Evolutionary conservation across 495 filamentous ascomycete species (phyloP), one percentile per base, ranked within the genome.

Genomic region (Hypoxylon cercidicola): DNA sequence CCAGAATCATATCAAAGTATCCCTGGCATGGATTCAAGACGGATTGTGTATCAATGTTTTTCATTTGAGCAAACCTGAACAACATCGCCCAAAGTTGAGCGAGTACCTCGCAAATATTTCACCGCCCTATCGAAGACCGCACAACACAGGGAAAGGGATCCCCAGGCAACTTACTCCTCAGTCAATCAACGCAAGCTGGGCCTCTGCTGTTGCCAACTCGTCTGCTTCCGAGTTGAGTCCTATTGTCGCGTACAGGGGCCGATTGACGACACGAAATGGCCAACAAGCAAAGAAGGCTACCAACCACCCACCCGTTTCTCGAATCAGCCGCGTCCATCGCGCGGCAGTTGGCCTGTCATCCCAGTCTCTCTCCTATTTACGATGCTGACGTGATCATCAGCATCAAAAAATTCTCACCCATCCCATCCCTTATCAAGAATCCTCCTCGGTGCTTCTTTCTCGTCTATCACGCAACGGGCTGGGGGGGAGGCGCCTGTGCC

Each of bases 21-120:
- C 65, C 65, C 65, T 68, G 55, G 60, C 65, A 56, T 63, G 60
- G 46, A 23, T 25, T 23, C 37, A 50, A 44, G 56, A 55, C 35
- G 49, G 43, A 60, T 62, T 58, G 19, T 41, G 64, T 62, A 59
- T 58, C 55, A 68, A 45, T 68, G 48, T 68, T 58, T 54, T 44
- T 55, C 41, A 12, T 53, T 49, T 13, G 47, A 53, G 16, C 46
- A 54, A 60, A 64, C 45, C 46, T 11, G 52, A 58, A 55, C 40
- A 67, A 40, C 50, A 16, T 62, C 20, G 59, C 20, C 55, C 50
- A 8, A 40, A 64, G 39, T 56, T 55, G 23, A 44, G 65, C 51
- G 50, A 1, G 30, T 11, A 25, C 23, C 54, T 16, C 59, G 46
- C 57, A 49, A 49, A 55, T 62, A 34, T 37, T 19, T 52, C n/a